These are phyloP conservation scores for Solanum habrochaites DNA, from an alignment of 257 asterid species.

Conservation along the genomic window DNA sequence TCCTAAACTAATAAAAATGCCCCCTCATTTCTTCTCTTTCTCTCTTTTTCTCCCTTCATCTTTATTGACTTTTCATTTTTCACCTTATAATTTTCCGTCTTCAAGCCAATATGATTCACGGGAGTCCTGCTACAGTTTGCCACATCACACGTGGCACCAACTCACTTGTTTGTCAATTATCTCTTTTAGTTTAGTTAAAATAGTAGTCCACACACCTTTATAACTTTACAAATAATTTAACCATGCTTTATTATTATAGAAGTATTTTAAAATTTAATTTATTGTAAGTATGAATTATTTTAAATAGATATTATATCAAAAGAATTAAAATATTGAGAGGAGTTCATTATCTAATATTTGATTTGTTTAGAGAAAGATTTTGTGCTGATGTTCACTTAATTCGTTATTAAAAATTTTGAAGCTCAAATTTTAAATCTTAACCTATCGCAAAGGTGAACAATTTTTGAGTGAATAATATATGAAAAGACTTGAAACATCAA, in stretches of 20 bases:
- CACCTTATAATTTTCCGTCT: not conserved
- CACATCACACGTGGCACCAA: not conserved
- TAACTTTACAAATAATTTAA: too few species aligned
- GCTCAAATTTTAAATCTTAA: too few species aligned
- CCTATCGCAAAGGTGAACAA: fast-evolving
- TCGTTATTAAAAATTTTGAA: too few species aligned
- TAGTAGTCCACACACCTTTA: not conserved
- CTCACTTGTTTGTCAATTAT: not conserved
- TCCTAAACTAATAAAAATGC: not conserved
- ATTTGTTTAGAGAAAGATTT: too few species aligned
- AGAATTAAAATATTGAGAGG: too few species aligned
- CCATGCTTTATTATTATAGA: not conserved
- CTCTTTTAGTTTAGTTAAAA: not conserved
- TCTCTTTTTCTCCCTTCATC: not conserved
- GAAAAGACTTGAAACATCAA: too few species aligned
- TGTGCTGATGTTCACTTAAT: not conserved
- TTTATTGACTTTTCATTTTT: not conserved
- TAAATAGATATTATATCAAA: too few species aligned
- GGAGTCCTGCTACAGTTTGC: not conserved
- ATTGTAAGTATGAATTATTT: too few species aligned
- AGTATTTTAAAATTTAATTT: too few species aligned
- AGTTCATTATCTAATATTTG: too few species aligned
- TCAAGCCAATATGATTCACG: not conserved
- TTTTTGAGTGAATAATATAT: not conserved
- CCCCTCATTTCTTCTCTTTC: not conserved